Percentiles rank a stretch among this genome's conserved stretches.
Conservation (phyloP, 2,329 filamentous ascomycete species). For the Neurospora sp. region DNA sequence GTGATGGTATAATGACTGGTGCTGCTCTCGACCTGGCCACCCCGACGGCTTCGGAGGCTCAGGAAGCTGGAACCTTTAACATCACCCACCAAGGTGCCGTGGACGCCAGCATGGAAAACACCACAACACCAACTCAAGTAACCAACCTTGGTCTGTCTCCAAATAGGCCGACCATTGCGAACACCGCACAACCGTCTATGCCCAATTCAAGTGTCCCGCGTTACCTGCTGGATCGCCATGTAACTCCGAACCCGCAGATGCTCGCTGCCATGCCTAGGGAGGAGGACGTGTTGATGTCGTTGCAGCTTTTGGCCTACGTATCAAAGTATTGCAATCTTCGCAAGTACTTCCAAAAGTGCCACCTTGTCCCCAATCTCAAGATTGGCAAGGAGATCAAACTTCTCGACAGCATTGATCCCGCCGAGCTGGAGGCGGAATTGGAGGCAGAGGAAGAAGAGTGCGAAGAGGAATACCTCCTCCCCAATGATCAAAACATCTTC, state of each 20-base stretch:
- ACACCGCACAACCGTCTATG: slow-evolving; percentile 64
- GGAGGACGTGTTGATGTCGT: slow-evolving; percentile 95
- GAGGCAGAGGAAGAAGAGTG: slow-evolving; percentile 52
- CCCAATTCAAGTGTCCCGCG: slow-evolving; percentile 64
- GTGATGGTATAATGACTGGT: slow-evolving; percentile 67
- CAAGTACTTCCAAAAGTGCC: slow-evolving; percentile 89
- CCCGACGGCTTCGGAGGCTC: slow-evolving; percentile 71
- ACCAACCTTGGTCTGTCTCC: slow-evolving; percentile 64
- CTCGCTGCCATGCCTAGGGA: slow-evolving; percentile 90
- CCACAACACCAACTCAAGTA: slow-evolving; percentile 52
- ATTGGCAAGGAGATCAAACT: slow-evolving; percentile 77
- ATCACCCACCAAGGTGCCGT: slow-evolving; percentile 78
- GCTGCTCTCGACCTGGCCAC: slow-evolving; percentile 66
- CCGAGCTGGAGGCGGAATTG: slow-evolving; percentile 15
- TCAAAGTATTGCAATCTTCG: slow-evolving; percentile 97
- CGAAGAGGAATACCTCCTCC: slow-evolving; percentile 79
- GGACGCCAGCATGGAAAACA: slow-evolving; percentile 75
- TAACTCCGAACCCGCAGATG: slow-evolving; percentile 61
- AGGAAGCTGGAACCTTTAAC: slow-evolving; percentile 85
- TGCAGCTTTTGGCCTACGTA: slow-evolving; percentile 92
- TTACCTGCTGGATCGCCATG: slow-evolving; percentile 66
- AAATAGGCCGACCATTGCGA: slow-evolving; percentile 57
- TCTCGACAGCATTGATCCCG: slow-evolving; percentile 58
- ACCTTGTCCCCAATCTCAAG: slow-evolving; percentile 83
- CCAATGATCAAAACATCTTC: slow-evolving; percentile 97